Conservation (phyloP, 2,329 filamentous ascomycete genomes). For the Endocalyx cinctus region DNA sequence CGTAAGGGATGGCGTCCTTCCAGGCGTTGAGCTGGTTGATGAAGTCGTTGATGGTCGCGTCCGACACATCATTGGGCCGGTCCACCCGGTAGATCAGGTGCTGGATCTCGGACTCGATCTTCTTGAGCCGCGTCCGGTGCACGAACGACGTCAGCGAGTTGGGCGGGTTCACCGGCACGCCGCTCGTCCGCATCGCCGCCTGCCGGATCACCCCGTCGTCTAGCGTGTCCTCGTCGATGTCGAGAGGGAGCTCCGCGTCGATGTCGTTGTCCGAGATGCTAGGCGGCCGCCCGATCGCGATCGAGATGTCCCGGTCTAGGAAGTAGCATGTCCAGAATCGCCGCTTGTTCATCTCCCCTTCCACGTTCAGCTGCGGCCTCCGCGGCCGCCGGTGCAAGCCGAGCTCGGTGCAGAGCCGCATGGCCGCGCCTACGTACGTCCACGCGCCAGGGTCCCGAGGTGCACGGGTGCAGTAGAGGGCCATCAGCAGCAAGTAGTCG, state of each 20-base stretch:
- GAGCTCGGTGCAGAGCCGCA: slow-evolving; percentile 24
- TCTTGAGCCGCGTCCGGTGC: slow-evolving; percentile 23
- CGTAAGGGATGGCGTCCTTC: slow-evolving; percentile 22
- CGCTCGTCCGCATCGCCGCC: slow-evolving; percentile 14
- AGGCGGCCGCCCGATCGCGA: slow-evolving; percentile 23
- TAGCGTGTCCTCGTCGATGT: slow-evolving; percentile 21
- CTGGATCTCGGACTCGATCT: slow-evolving; percentile 27
- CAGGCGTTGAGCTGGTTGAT: slow-evolving; percentile 21
- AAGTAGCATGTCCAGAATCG: slow-evolving; percentile 27
- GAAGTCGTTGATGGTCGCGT: slow-evolving; percentile 18
- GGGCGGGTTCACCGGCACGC: slow-evolving; percentile 18
- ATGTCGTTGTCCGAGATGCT: slow-evolving; percentile 27
- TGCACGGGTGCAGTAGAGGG: slow-evolving; percentile 26
- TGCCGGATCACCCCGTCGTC: slow-evolving; percentile 20
- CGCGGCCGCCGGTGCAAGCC: slow-evolving; percentile 23
- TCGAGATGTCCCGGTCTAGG: slow-evolving; percentile 25
- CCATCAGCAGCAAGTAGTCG: slow-evolving; percentile 25
- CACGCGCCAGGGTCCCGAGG: slow-evolving; percentile 25
- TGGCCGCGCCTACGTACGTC: slow-evolving; percentile 25
- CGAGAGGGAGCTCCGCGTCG: slow-evolving; percentile 23
- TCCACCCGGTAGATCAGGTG: slow-evolving; percentile 25
- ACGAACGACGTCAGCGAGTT: slow-evolving; percentile 24
- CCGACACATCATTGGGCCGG: slow-evolving; percentile 16
- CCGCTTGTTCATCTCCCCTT: slow-evolving; percentile 25
- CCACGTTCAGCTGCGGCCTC: slow-evolving; percentile 17